Conservation (phyloP, 2,329 filamentous ascomycete genomes). For the Ophiostoma triangulosporum region DNA sequence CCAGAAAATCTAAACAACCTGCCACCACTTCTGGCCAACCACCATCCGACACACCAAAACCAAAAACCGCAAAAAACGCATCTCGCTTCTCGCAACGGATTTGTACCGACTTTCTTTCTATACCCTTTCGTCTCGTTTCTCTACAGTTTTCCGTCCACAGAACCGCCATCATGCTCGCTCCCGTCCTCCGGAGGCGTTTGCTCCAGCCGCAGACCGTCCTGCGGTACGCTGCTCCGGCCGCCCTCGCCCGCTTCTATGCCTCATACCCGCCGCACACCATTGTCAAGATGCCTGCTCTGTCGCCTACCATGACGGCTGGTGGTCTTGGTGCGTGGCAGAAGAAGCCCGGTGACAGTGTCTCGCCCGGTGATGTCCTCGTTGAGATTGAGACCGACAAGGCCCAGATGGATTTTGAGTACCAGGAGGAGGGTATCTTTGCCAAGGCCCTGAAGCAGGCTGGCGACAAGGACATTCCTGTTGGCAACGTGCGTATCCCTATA, state of each 20-base stretch:
- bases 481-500: slow-evolving; percentile 57
- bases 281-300: slow-evolving; percentile 95
- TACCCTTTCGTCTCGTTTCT: neutral
- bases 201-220: slow-evolving; percentile 38
- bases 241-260: slow-evolving; percentile 52
- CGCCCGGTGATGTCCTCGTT: slow-evolving; percentile 82
- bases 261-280: slow-evolving; percentile 91
- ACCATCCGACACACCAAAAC: neutral
- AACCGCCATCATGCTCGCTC: slow-evolving; percentile 42
- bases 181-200: slow-evolving; percentile 48
- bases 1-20: slow-evolving; percentile 2
- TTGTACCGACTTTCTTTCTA: neutral
- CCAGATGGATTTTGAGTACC: slow-evolving; percentile 87
- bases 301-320: slow-evolving; percentile 91
- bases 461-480: slow-evolving; percentile 86
- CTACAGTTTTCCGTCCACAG: slow-evolving; percentile 8
- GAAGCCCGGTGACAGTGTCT: slow-evolving; percentile 77
- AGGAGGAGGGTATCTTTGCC: slow-evolving; percentile 74
- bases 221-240: slow-evolving; percentile 37
- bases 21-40: neutral
- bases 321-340: slow-evolving; percentile 98
- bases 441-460: slow-evolving; percentile 89
- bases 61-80: slow-evolving; percentile 2
- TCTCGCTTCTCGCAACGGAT: slow-evolving; percentile 5
- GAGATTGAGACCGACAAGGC: slow-evolving; percentile 94